Evolutionary conservation across 768 basidiomycete genomes (phyloP), one percentile per base, ranked within the genome.

Genomic region (Collybiopsis luxurians): DNA sequence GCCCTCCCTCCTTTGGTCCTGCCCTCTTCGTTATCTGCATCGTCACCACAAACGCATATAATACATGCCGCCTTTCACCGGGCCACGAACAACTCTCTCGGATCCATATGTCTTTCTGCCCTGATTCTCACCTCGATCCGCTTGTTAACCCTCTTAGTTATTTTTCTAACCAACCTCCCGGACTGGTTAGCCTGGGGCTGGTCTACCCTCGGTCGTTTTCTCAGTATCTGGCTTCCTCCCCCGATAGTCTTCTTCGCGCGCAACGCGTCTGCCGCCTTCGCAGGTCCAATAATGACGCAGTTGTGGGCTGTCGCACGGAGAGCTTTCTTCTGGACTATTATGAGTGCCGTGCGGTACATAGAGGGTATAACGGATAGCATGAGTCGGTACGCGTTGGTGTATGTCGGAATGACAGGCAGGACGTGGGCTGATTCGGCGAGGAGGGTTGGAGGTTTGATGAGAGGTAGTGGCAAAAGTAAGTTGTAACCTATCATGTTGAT

Each of bases 31-130:
- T 12, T 26, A 30, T 26, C 49, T 12, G 28, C 4, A 6, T 24
- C 72, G 3, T 80, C 83, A 19, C 75, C 71, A 21, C 85, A 85
- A 26, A 90, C 87, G 15, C 88, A 87, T 61, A 81, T 83, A 1
- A 87, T 92, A 21, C 89, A 90, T 55, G 84, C 87, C 1, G 89
- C 92, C 0, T 73, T 95, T 46, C 79, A 82, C 43, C 87, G 95
- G 0, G 83, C 95, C 0, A 86, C 87, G 1, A 87, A 89, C 4
- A 87, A 91, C 1, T 94, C 89, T 0, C 72, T 95, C 5, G 95
- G 95, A 2, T 86, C 87, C 0, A 83, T 94, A 51, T 83, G 82
- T 55, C 75, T 95, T 48, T 82, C 92, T 2, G 84, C 91, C 0
- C 78, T 95, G 31, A 80, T 95, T 40, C 81, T 94, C 44, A 86